Base-by-base conservation (phyloP, 768 basidiomycete species). In the Lentinula sp. region DNA sequence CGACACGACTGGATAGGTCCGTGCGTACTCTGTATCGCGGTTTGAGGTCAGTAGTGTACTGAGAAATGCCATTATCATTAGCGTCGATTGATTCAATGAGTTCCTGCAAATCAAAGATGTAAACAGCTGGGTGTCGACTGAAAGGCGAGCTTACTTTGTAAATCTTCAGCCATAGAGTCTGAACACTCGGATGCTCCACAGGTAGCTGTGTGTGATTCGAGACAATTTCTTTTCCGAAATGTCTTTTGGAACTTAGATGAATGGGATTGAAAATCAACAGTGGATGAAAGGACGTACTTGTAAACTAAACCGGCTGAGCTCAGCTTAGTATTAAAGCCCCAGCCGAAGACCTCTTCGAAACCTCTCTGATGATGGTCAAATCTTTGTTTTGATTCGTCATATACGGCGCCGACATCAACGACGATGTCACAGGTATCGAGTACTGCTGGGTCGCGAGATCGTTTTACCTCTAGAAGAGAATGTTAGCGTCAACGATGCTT, bases 321-420 rank as follows among this genome's bases (percentile, higher is more conserved):
- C 37, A 99, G 75, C 76, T 98, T 99, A 59, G 93, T 98, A 21
- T 74, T 75, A 69, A 91, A 94, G 9, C 90, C 93, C 65, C 89
- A 78, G 2, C 94, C 96, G 70, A 99, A 97, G 28, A 91, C 83
- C 70, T 96, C 91, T 5, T 78, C 79, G 72, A 99, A 99, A 0
- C 90, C 95, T 45, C 95, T 85, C 69, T 99, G 96, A 70, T 99
- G 96, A 70, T 99, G 96, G 73, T 99, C 96, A 71, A 93, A 99
- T 42, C 89, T 82, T 57, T 88, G 83, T 59, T 79, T 84, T 62
- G 76, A 76, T 68, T 87, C 84, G 59, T 96, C 93, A 71, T 98
- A 99, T 23, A 91, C 81, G 5, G 91, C 95, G 9, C 97, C 95
- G 54, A 99, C 95, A 69, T 99, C 96, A 23, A 98, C 93, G 34